Conservation (phyloP, 208 protist genomes). For the Acanthamoeba healyi region DNA sequence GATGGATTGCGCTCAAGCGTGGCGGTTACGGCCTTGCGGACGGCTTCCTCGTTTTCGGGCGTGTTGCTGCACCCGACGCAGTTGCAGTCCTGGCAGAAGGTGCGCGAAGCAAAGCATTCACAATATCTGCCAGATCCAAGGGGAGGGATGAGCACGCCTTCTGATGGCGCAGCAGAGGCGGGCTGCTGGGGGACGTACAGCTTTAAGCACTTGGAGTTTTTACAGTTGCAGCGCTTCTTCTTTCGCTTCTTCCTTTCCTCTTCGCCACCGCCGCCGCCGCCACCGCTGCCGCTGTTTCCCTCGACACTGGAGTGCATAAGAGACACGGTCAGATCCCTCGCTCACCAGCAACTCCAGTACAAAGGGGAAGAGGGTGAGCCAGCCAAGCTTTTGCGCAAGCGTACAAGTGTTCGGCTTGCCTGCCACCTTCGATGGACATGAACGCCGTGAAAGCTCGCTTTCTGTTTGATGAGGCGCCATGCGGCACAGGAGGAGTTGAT, state of each 20-base stretch:
- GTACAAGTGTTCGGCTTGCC: not conserved
- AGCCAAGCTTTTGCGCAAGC: not conserved
- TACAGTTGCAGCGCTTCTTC: slow-evolving; percentile 83
- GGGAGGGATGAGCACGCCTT: not conserved
- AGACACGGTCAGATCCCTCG: not conserved
- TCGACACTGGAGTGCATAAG: not conserved
- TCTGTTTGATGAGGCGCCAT: not conserved
- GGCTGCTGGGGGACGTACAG: slow-evolving; percentile 73
- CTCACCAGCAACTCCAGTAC: not conserved
- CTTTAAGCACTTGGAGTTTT: slow-evolving; percentile 84
- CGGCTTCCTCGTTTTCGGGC: slow-evolving; percentile 76
- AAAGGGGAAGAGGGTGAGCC: not conserved
- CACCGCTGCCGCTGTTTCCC: not conserved
- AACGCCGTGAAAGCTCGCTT: slow-evolving; percentile 44
- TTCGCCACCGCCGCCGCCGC: not conserved
- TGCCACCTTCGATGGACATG: slow-evolving; percentile 16
- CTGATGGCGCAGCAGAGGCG: too few relatives aligned
- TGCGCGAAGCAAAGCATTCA: slow-evolving; percentile 84
- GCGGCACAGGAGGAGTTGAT: not conserved
- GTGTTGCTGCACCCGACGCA: slow-evolving; percentile 84
- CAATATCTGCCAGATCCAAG: slow-evolving; percentile 71
- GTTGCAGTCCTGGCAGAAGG: slow-evolving; percentile 79
- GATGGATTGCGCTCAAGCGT: slow-evolving; percentile 86
- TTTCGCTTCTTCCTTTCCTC: slow-evolving; percentile 72
- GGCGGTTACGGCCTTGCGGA: slow-evolving; percentile 72